Conservation (phyloP, 768 basidiomycete genomes). For the Serendipita indica region DNA sequence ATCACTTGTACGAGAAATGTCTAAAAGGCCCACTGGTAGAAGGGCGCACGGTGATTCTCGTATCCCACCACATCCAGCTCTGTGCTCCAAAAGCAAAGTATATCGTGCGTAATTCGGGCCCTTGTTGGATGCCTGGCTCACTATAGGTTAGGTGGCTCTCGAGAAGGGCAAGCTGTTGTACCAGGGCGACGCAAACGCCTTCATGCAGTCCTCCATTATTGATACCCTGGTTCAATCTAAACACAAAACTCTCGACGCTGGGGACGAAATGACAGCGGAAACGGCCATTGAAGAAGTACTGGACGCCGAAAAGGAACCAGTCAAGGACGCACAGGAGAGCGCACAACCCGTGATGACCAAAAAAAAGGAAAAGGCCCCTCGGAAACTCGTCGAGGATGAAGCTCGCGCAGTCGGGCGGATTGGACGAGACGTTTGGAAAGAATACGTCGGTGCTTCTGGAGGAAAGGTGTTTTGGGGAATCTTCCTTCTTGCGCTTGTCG, state of each 20-base stretch:
- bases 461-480: constrained; percentile 24
- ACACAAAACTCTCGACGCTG: constrained; percentile 9
- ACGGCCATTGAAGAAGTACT: constrained; percentile 15
- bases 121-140: constrained; percentile 18
- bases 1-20: constrained; percentile 67
- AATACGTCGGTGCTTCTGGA: constrained; percentile 39
- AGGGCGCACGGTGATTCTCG: constrained; percentile 73
- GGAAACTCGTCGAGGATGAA: constrained; percentile 66
- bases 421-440: constrained; percentile 46
- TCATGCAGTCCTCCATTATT: constrained; percentile 54
- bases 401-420: constrained; percentile 57
- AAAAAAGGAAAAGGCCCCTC: constrained; percentile 42
- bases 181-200: constrained; percentile 48
- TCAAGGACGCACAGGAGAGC: constrained; percentile 14
- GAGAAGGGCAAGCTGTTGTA: constrained; percentile 71
- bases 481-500: constrained; percentile 17
- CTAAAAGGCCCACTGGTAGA: constrained; percentile 61
- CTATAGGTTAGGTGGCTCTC: constrained; percentile 30
- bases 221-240: constrained; percentile 48
- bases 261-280: not conserved
- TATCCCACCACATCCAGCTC: constrained; percentile 89
- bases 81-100: constrained; percentile 68
- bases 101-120: constrained; percentile 33
- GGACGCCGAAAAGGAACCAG: constrained; percentile 15
- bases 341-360: constrained; percentile 10